Evolutionary conservation across 1,284 basidiomycete genomes (phyloP).

Genomic region (Pyrrhoderma lamaoense): DNA sequence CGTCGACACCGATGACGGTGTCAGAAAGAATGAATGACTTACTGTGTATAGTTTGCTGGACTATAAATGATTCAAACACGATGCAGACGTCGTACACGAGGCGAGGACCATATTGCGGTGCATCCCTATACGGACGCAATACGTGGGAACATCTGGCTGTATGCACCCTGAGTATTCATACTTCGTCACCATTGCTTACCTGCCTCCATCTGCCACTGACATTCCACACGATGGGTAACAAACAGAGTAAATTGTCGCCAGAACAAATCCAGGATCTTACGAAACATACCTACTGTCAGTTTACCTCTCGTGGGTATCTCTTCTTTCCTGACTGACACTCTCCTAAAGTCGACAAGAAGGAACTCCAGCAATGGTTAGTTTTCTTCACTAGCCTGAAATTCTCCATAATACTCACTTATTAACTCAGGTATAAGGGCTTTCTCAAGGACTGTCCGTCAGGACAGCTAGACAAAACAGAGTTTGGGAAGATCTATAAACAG

Average conservation of each 20-base stretch:
- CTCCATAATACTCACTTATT: slow-evolving; percentile 13
- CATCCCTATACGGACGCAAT: no score
- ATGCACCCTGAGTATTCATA: neutral
- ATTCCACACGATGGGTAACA: slow-evolving; percentile 76
- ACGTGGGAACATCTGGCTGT: slow-evolving; percentile 27
- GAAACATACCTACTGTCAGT: slow-evolving; percentile 93
- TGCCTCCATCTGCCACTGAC: neutral
- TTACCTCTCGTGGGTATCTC: slow-evolving; percentile 15
- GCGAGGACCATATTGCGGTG: neutral
- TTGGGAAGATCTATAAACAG: slow-evolving; percentile 98
- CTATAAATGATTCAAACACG: slow-evolving; percentile 35
- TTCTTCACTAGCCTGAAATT: slow-evolving; percentile 17
- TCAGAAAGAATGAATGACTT: slow-evolving; percentile 19
- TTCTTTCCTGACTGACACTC: slow-evolving; percentile 21
- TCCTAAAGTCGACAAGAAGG: slow-evolving; percentile 96
- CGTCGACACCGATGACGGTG: no score
- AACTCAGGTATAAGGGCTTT: slow-evolving; percentile 92
- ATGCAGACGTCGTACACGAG: neutral
- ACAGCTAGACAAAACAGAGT: slow-evolving; percentile 93
- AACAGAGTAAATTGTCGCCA: slow-evolving; percentile 91
- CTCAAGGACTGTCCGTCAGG: slow-evolving; percentile 98
- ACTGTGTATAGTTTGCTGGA: slow-evolving; percentile 18
- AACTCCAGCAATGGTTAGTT: slow-evolving; percentile 92
- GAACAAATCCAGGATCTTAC: slow-evolving; percentile 95
- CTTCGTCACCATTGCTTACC: neutral